Conservation (phyloP, 1,284 basidiomycete genomes). For the Trichosporon sp. region DNA sequence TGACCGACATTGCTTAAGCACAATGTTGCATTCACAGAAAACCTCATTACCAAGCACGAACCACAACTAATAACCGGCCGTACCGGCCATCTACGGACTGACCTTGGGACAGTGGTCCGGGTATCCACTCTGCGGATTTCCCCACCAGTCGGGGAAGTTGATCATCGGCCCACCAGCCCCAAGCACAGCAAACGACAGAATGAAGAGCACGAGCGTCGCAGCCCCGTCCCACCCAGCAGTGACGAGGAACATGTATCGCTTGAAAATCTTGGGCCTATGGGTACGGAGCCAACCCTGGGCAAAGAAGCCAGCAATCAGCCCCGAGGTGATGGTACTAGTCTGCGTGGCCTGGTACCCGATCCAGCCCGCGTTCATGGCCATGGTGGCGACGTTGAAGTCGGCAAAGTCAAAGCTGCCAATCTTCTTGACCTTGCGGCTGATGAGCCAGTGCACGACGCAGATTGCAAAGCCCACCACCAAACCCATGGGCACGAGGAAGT, state of each 20-base stretch:
- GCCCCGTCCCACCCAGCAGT: constrained; percentile 55
- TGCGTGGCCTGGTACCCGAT: constrained; percentile 32
- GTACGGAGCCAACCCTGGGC: constrained; percentile 37
- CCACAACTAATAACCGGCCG: background rate
- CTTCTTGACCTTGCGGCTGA: constrained; percentile 23
- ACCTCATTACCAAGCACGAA: background rate
- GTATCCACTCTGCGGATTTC: constrained; percentile 32
- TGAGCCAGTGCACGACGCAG: constrained; percentile 29
- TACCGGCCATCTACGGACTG: background rate
- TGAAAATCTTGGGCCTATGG: constrained; percentile 33
- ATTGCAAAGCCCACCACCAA: constrained; percentile 31
- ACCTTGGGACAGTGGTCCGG: constrained; percentile 37
- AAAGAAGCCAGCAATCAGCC: constrained; percentile 36
- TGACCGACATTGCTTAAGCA: too few species aligned
- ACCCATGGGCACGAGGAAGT: constrained; percentile 33
- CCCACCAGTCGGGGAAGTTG: constrained; percentile 41
- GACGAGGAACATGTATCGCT: constrained; percentile 34
- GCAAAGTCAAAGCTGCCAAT: constrained; percentile 26
- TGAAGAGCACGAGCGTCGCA: constrained; percentile 55
- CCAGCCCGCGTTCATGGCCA: constrained; percentile 31
- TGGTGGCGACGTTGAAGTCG: constrained; percentile 32
- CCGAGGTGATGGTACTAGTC: constrained; percentile 34
- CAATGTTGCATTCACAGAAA: background rate
- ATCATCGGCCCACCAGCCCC: constrained; percentile 31
- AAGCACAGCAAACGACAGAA: constrained; percentile 52